Conservation (phyloP, 2,329 filamentous ascomycete species). For the Colletotrichum kahawae region DNA sequence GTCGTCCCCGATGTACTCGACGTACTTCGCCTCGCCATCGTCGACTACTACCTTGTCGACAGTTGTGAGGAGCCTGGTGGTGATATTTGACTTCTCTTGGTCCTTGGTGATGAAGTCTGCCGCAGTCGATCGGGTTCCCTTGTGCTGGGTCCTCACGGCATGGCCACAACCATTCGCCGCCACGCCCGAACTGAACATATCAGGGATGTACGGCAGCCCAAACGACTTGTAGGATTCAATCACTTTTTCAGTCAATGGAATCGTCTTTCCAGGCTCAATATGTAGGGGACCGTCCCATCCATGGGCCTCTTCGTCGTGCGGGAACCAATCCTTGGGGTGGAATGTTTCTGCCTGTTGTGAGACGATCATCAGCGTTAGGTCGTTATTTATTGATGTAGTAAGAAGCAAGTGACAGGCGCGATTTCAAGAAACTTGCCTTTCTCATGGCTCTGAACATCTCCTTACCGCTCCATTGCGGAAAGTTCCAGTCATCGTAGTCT, state of each 20-base stretch:
- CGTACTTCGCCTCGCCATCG: neutral
- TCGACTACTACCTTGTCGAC: neutral
- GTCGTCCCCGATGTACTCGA: neutral
- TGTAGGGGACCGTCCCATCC: neutral
- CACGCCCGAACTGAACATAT: neutral
- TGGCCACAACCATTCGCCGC: neutral
- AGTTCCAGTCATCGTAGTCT: neutral
- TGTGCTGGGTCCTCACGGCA: neutral
- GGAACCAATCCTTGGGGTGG: neutral
- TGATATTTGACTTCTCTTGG: neutral
- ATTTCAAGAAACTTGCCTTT: neutral
- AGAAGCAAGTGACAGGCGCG: neutral
- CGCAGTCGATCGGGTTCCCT: neutral
- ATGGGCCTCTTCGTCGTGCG: neutral
- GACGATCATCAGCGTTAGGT: no score
- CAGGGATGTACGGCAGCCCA: neutral
- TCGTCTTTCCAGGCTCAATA: neutral
- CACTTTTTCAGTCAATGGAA: neutral
- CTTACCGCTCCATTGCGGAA: neutral
- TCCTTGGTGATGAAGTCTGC: neutral
- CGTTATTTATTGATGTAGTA: no score
- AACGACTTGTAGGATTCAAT: neutral
- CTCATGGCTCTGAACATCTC: neutral
- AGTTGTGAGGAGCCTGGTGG: neutral
- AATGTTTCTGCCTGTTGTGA: neutral